Conservation (phyloP, 2,329 filamentous ascomycete genomes). For the Aotearoamyces nothofagi region DNA sequence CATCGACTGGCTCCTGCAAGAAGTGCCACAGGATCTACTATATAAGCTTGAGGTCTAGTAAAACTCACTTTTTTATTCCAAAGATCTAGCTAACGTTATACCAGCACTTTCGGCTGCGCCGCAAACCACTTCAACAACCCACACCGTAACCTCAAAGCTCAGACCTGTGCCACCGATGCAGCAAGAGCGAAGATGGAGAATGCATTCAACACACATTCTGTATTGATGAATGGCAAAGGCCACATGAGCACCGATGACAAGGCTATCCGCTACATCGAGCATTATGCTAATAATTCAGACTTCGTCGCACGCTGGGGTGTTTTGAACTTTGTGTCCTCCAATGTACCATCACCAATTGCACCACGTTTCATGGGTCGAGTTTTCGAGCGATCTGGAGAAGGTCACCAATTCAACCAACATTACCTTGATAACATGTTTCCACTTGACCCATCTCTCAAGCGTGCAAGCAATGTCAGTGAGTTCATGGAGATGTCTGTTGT, state of each 20-base stretch:
- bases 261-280: slow-evolving; percentile 56
- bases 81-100: no score
- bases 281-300: slow-evolving; percentile 62
- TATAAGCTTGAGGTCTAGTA: slow-evolving; percentile 59
- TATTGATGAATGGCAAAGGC: background rate
- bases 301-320: slow-evolving; percentile 62
- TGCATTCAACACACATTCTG: background rate
- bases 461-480: slow-evolving; percentile 2
- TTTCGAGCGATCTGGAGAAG: slow-evolving; percentile 5
- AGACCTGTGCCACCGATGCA: background rate
- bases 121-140: slow-evolving; percentile 72
- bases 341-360: background rate
- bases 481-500: slow-evolving; percentile 6
- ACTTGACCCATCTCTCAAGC: background rate
- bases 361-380: slow-evolving; percentile 4
- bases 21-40: slow-evolving; percentile 49
- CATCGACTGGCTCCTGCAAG: slow-evolving; percentile 62
- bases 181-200: background rate
- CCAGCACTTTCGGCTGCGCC: slow-evolving; percentile 61
- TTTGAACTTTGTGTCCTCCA: slow-evolving; percentile 21
- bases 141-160: slow-evolving; percentile 21
- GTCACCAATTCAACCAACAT: slow-evolving; percentile 14
- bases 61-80: no score
- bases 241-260: background rate
- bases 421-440: slow-evolving; percentile 13